phyloP scores from a whole-genome alignment of 805 yeast genomes.

The Tetrapisispora pingtungensis region DNA sequence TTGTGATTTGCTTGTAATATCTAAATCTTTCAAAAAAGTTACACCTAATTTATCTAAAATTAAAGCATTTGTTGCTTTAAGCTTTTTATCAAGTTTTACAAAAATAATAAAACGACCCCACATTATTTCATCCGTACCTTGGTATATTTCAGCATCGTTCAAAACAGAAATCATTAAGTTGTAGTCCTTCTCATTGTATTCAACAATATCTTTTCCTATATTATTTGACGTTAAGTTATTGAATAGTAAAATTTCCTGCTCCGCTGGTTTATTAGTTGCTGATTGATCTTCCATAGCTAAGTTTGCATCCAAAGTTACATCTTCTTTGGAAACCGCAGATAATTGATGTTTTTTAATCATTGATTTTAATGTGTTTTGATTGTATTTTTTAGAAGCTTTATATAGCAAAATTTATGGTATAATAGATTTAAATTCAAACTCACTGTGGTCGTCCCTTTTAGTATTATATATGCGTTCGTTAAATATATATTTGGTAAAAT shows the following conservation, averaged over 20 bases:
- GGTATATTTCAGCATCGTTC: constrained; percentile 15
- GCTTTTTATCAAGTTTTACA: constrained; percentile 12
- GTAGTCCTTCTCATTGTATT: constrained; percentile 3
- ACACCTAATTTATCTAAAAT: constrained; percentile 60
- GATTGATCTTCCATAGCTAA: not conserved
- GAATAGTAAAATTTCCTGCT: constrained; percentile 2
- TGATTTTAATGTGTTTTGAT: not conserved
- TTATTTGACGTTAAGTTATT: constrained; percentile 8
- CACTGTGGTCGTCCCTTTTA: too few relatives aligned
- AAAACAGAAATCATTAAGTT: constrained; percentile 18
- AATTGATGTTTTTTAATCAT: not conserved
- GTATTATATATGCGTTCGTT: too few relatives aligned
- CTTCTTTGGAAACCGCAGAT: not conserved
- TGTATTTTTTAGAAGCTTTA: too few relatives aligned
- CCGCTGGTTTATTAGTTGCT: too few relatives aligned
- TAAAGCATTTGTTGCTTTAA: constrained; percentile 42
- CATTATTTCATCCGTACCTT: constrained; percentile 19
- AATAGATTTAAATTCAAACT: too few relatives aligned
- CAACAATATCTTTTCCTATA: constrained; percentile 2
- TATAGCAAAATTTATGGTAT: too few relatives aligned
- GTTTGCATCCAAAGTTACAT: not conserved
- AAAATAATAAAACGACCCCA: constrained; percentile 25
- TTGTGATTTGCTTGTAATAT: constrained; percentile 49
- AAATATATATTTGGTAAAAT: too few relatives aligned
- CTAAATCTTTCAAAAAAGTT: constrained; percentile 46